Evolutionary conservation across 2,329 filamentous ascomycete species (phyloP).

Genomic region (Calcarisporium arbuscula): DNA sequence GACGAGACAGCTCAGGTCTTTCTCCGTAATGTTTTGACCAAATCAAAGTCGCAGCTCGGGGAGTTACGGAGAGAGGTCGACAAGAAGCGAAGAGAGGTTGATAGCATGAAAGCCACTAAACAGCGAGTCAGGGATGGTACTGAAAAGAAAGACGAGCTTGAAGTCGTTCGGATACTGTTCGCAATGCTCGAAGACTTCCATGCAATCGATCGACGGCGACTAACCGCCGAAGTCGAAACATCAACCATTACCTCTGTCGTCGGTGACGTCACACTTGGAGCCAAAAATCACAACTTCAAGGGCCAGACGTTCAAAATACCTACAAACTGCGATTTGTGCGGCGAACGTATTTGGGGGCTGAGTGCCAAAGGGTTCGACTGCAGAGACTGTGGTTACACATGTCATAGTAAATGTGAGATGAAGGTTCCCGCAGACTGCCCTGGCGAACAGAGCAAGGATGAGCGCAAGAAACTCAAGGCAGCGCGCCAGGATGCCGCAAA

Average conservation of each 20-base stretch:
- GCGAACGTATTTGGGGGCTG: conserved; percentile 93
- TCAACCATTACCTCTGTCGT: conserved; percentile 87
- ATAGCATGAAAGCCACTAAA: conserved; percentile 66
- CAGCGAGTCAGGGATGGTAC: conserved; percentile 73
- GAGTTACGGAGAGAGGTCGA: conserved; percentile 80
- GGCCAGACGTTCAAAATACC: conserved; percentile 99
- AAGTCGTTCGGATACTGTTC: conserved; percentile 78
- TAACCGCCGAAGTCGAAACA: conserved; percentile 89
- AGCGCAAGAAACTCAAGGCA: conserved; percentile 87
- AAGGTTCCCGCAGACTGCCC: conserved; percentile 96
- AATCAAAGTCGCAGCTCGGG: conserved; percentile 78
- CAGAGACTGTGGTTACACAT: conserved; percentile 93
- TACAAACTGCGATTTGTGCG: conserved; percentile 95
- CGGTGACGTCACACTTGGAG: conserved; percentile 86
- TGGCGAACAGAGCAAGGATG: conserved; percentile 87
- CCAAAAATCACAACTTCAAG: conserved; percentile 96
- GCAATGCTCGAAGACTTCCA: conserved; percentile 78
- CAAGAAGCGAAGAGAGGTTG: conserved; percentile 79
- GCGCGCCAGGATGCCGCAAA: conserved; percentile 77
- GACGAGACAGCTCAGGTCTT: conserved; percentile 87
- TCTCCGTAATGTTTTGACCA: conserved; percentile 82
- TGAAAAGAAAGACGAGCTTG: conserved; percentile 83
- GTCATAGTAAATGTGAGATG: conserved; percentile 98
- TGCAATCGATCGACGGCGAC: conserved; percentile 71
- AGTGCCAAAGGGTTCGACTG: conserved; percentile 97